These are phyloP conservation scores for Pezicula neosporulosa DNA, from an alignment of 2,329 filamentous ascomycete genomes.

Conservation along the genomic window DNA sequence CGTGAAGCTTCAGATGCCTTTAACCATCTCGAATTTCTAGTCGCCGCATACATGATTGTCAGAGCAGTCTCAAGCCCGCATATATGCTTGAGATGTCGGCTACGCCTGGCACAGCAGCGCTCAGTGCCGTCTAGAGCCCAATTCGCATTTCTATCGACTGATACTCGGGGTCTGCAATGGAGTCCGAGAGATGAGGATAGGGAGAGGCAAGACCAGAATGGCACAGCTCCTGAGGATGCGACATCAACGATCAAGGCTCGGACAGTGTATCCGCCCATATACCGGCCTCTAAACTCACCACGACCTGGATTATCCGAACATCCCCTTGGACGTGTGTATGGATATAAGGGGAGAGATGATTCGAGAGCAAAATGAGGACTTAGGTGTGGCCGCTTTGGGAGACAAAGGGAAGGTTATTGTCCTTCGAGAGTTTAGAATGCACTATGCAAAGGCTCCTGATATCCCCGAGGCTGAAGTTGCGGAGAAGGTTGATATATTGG, in stretches of 20 bases:
- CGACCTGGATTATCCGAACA: background rate
- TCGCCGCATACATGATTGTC: conserved; percentile 29
- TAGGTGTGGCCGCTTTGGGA: conserved; percentile 19
- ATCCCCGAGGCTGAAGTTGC: conserved; percentile 2
- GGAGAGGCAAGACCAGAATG: conserved; percentile 1
- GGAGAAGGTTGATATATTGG: conserved; percentile 26
- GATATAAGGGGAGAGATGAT: conserved; percentile 13
- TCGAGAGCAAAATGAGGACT: conserved; percentile 16
- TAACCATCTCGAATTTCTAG: conserved; percentile 8
- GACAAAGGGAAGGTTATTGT: conserved; percentile 25
- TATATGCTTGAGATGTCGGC: conserved; percentile 29
- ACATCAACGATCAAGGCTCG: too few species aligned
- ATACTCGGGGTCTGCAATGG: background rate
- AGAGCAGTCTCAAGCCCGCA: conserved; percentile 18
- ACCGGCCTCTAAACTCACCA: too few species aligned
- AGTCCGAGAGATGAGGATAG: background rate
- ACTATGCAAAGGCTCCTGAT: background rate
- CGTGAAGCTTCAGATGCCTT: background rate
- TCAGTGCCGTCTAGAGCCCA: conserved; percentile 1
- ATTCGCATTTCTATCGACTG: conserved; percentile 13
- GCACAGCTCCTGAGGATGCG: conserved; percentile 1
- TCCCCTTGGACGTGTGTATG: conserved; percentile 7
- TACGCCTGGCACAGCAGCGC: conserved; percentile 18
- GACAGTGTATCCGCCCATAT: too few species aligned
- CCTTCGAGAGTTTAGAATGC: conserved; percentile 23